Conservation (phyloP, 225 moss, liverwort and hornwort genomes). For the Physcomitrium patens region DNA sequence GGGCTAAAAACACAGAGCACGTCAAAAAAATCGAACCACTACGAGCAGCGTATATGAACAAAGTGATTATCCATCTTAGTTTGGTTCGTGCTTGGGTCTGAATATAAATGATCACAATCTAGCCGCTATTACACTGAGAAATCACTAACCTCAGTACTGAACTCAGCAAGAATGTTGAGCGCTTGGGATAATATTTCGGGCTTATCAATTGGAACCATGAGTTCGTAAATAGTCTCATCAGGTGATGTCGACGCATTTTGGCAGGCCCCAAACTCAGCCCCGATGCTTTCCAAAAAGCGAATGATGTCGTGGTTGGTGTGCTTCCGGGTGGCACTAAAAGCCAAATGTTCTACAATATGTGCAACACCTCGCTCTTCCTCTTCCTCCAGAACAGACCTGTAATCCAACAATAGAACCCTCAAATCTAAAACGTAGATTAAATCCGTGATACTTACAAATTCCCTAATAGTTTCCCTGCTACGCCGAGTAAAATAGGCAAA, state of each 20-base stretch:
- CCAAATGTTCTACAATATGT: constrained; percentile 94
- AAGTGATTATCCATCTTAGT: constrained; percentile 7
- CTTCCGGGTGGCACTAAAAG: constrained; percentile 89
- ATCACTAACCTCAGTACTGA: constrained; percentile 81
- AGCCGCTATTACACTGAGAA: neutral
- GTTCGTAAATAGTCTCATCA: constrained; percentile 98
- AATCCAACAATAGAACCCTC: constrained; percentile 23
- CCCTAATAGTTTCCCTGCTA: neutral
- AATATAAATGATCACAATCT: constrained; percentile 16
- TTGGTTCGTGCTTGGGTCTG: neutral
- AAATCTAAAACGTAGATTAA: constrained; percentile 10
- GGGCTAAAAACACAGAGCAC: neutral
- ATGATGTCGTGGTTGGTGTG: constrained; percentile 97
- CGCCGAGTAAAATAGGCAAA: constrained; percentile 4
- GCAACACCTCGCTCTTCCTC: constrained; percentile 98
- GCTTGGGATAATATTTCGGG: constrained; percentile 92
- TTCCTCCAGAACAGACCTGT: constrained; percentile 86
- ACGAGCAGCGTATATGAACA: neutral
- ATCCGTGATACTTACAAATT: neutral
- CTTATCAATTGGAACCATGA: constrained; percentile 92
- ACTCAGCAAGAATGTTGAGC: constrained; percentile 87
- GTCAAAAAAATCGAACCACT: neutral
- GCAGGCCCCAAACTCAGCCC: constrained; percentile 98
- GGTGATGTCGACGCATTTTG: constrained; percentile 98
- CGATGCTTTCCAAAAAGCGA: constrained; percentile 91